Evolutionary conservation across 768 basidiomycete genomes (phyloP), one percentile per base, ranked within the genome.

Genomic region (Russula compacta): DNA sequence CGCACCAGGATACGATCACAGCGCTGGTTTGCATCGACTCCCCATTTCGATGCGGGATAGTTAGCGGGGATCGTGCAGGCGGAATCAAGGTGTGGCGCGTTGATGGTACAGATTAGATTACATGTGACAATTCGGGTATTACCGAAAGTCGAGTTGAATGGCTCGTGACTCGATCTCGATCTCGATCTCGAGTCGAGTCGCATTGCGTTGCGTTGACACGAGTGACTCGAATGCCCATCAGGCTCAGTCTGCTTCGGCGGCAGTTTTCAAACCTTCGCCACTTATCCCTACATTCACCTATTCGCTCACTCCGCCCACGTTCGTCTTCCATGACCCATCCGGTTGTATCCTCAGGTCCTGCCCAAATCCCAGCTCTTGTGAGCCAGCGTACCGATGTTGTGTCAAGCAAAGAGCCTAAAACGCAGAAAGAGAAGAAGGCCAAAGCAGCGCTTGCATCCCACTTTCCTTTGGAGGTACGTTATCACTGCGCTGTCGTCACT

Each of bases 41-140:
- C 0, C 93, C 95, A 1, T 98, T 98, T 74, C 81, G 90, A 57
- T 93, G 92, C 29, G 90, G 92, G 1, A 81, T 97, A 49, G 82
- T 98, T n/a, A 93, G 88, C 64, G 95, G 89, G 2, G 95, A 98
- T 71, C 79, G 92, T 50, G 80, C 86, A 21, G 97, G 97, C 3
- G 85, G 86, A 19, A 80, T 98, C 65, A 98, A 97, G 71, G 88
- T 97, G 0, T 98, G 89, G 88, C 79, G 85, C 60, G 81, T 89
- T 21, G 89, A 90, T 52, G 71, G 72, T 17, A 64, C 68, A 19
- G 72, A 75, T 46, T 64, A 58, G 44, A 53, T 57, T 29, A 19
- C 24, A 12, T 51, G 14, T 29, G 14, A 35, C 10, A 51, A 17
- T 47, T 38, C 59, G 59, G 59, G 24, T 33, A 32, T 38, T 17